Percentiles rank a stretch among this genome's conserved stretches.
Conservation (phyloP, 2,329 filamentous ascomycete genomes). For the Neofusicoccum kwambonambiense region DNA sequence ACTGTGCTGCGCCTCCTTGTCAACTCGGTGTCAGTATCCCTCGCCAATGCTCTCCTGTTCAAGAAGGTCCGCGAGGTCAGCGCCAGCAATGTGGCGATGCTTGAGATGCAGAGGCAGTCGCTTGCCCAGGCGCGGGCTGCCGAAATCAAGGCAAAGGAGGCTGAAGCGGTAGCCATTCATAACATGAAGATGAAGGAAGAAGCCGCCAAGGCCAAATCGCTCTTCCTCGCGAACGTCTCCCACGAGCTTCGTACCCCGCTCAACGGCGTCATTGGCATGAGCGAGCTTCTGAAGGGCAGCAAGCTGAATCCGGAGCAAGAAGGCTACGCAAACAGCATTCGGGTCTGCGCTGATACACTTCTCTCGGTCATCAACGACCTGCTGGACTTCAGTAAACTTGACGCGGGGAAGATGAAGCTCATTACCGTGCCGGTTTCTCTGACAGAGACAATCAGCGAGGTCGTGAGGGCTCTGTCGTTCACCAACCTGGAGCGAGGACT, state of each 20-base stretch:
- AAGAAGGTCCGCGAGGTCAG: slow-evolving; percentile 73
- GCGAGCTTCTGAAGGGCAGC: slow-evolving; percentile 60
- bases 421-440: slow-evolving; percentile 56
- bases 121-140: slow-evolving; percentile 70
- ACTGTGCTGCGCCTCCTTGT: slow-evolving; percentile 64
- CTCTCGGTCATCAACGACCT: slow-evolving; percentile 55
- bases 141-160: slow-evolving; percentile 73
- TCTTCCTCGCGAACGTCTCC: slow-evolving; percentile 62
- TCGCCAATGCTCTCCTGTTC: slow-evolving; percentile 64
- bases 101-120: slow-evolving; percentile 72
- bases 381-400: slow-evolving; percentile 53
- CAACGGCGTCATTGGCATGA: slow-evolving; percentile 58
- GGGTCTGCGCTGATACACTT: slow-evolving; percentile 60
- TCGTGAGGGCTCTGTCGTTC: slow-evolving; percentile 62
- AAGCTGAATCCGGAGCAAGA: slow-evolving; percentile 57
- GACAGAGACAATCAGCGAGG: slow-evolving; percentile 61
- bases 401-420: slow-evolving; percentile 58
- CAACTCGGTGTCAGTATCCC: slow-evolving; percentile 69
- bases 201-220: slow-evolving; percentile 77
- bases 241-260: slow-evolving; percentile 59
- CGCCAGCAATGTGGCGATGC: slow-evolving; percentile 75
- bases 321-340: slow-evolving; percentile 62
- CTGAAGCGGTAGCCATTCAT: slow-evolving; percentile 72
- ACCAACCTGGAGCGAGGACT: slow-evolving; percentile 62
- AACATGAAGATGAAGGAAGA: slow-evolving; percentile 82